Percentiles rank a stretch among this genome's conserved stretches.
Conservation (phyloP, 176 grass and related monocot genomes). For the Zoysia pacifica region DNA sequence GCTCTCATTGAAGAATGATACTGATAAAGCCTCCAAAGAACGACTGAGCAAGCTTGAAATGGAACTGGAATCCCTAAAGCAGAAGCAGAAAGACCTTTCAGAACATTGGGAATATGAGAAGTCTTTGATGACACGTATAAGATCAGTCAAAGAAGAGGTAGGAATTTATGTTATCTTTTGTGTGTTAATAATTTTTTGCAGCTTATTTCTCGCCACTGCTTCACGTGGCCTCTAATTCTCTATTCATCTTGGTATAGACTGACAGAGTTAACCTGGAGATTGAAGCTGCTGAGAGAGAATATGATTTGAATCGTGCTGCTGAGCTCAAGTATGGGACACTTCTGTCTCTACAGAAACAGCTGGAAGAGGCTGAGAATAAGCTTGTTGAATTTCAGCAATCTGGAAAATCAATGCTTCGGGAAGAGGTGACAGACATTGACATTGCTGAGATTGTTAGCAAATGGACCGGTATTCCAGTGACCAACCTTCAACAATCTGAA, state of each 20-base stretch:
- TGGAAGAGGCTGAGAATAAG: slow-evolving; percentile 86
- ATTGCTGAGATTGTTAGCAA: slow-evolving; percentile 95
- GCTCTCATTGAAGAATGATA: slow-evolving; percentile 90
- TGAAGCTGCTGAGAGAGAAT: slow-evolving; percentile 89
- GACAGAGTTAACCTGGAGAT: slow-evolving; percentile 97
- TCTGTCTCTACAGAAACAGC: slow-evolving; percentile 72
- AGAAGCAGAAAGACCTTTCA: slow-evolving; percentile 79
- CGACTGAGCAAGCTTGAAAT: slow-evolving; percentile 79
- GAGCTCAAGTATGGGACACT: slow-evolving; percentile 93
- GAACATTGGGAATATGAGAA: slow-evolving; percentile 92
- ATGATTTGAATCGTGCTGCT: slow-evolving; percentile 84
- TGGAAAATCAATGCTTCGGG: slow-evolving; percentile 82
- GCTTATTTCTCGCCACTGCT: neutral
- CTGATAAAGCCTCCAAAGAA: slow-evolving; percentile 87
- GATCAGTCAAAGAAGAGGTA: slow-evolving; percentile 94
- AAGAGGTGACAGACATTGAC: slow-evolving; percentile 87
- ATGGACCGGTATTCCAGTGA: slow-evolving; percentile 93
- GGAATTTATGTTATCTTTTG: slow-evolving; percentile 36
- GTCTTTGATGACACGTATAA: slow-evolving; percentile 78
- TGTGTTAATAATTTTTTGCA: neutral
- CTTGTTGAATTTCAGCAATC: slow-evolving; percentile 83
- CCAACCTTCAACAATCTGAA: slow-evolving; percentile 96
- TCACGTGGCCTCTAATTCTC: slow-evolving; percentile 25
- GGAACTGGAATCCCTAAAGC: slow-evolving; percentile 79
- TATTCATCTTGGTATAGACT: slow-evolving; percentile 54